Base-by-base conservation (phyloP, 164 flowering plant species). In the Macadamia integrifolia region DNA sequence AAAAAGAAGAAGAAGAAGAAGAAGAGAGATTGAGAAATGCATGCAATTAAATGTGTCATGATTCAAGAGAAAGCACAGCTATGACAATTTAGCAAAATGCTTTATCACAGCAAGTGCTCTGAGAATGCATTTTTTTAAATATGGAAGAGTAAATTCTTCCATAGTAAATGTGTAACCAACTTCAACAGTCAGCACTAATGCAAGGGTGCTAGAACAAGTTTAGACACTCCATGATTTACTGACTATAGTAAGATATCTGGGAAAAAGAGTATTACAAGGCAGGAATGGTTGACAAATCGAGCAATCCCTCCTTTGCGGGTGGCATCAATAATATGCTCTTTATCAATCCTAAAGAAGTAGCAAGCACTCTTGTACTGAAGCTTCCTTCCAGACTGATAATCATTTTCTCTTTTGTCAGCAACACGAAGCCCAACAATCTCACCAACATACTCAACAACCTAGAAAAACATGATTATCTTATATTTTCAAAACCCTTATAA, bases 381-480 rank as follows among this genome's bases (percentile, higher is more conserved):
- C 62, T 72, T 84, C 75, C 75, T 77, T 56, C 90, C 90, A 30
- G 86, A 80, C 62, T 80, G 82, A 77, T 88, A 88, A 49, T 86
- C 89, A n/a, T 43, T 61, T 69, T 88, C 93, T 73, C 93, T 77
- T 79, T 80, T 85, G 75, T 88, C 90, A 59, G 90, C 87, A 65
- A 88, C 87, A 48, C 85, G 89, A 44, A 70, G 82, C 28, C 93
- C 89, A 64, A 88, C 88, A 72, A 86, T 85, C 77, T 88, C 93
- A 66, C 93, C 93, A 53, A 88, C 85, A 68, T 88, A 88, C 78
- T 88, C 93, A 60, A 88, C 90, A 72, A 88, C 90, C 93, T 88
- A 71, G n/a, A 74, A 70, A 46, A 49, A 11, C 40, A 64, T 50
- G 62, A 1, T 6, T 48, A 40, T 10, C 40, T 12, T 69, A 69